A percentile compares a stretch with the other conserved stretches of the same genome.
Evolutionary conservation across 305 asterid genomes (phyloP).

Genomic region (Plantago lanceolata): DNA sequence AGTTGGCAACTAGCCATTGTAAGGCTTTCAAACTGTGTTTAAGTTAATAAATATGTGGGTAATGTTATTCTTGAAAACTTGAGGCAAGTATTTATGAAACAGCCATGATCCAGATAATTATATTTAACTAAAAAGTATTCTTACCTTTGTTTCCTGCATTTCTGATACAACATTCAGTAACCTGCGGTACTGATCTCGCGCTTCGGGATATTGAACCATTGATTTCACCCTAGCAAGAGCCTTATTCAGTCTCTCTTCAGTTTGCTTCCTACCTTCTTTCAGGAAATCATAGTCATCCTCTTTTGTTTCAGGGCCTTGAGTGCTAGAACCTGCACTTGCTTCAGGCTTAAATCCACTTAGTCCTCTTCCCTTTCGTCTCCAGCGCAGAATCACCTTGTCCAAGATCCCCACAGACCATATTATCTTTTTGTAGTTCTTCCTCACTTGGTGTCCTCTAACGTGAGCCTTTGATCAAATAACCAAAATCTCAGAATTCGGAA

Average conservation of each 20-base stretch:
- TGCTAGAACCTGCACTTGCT: constrained; percentile 46
- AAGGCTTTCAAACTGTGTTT: too few species aligned
- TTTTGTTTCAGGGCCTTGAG: constrained; percentile 32
- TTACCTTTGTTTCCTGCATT: constrained; percentile 77
- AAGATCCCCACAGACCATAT: constrained; percentile 91
- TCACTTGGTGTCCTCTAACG: constrained; percentile 95
- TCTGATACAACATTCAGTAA: constrained; percentile 82
- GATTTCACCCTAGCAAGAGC: constrained; percentile 93
- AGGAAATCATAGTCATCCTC: constrained; percentile 85
- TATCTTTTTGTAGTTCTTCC: constrained; percentile 77
- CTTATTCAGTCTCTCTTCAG: constrained; percentile 74
- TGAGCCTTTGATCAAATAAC: constrained; percentile 60
- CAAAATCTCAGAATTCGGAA: constrained; percentile 27
- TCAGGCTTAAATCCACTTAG: constrained; percentile 71
- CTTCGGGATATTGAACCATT: constrained; percentile 97
- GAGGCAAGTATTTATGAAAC: too few species aligned
- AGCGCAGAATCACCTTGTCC: constrained; percentile 79
- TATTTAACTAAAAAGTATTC: background rate
- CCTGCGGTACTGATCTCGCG: constrained; percentile 87
- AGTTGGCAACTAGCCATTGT: too few species aligned
- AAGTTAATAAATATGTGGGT: too few species aligned
- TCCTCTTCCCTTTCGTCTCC: constrained; percentile 93
- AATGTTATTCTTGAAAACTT: too few species aligned
- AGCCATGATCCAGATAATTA: too few species aligned
- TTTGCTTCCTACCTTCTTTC: constrained; percentile 86